phyloP scores from a whole-genome alignment of 1,139 yeast species.

The Magnusiomyces sp. region DNA sequence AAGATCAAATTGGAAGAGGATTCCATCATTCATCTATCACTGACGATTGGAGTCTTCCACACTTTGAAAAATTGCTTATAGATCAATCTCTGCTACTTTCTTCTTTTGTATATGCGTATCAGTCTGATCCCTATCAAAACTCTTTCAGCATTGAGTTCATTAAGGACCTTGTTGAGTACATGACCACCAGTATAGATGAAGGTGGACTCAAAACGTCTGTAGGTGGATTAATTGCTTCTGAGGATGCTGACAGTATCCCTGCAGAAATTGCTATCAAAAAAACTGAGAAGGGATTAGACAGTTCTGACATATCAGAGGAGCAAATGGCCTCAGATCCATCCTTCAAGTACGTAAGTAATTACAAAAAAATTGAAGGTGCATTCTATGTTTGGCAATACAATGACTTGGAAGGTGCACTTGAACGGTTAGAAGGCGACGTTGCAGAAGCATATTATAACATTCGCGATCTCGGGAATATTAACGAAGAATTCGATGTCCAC shows the following conservation, averaged over 20 bases:
- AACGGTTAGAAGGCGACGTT: conserved; percentile 28
- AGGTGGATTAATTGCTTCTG: conserved; percentile 29
- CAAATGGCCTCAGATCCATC: background rate
- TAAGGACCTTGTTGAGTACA: conserved; percentile 25
- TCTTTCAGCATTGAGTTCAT: conserved; percentile 18
- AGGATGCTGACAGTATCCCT: conserved; percentile 30
- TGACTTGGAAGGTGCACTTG: conserved; percentile 30
- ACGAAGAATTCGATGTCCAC: conserved; percentile 29
- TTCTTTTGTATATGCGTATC: conserved; percentile 29
- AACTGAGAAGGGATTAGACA: background rate
- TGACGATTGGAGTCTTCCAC: conserved; percentile 36
- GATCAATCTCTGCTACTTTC: conserved; percentile 33
- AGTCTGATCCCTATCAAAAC: conserved; percentile 11
- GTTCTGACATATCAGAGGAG: background rate
- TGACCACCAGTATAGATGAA: conserved; percentile 14
- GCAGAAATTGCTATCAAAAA: background rate
- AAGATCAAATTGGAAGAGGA: conserved; percentile 34
- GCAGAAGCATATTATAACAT: conserved; percentile 33
- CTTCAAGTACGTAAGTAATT: background rate
- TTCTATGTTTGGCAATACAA: conserved; percentile 32
- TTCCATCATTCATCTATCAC: conserved; percentile 35
- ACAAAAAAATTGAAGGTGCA: conserved; percentile 29
- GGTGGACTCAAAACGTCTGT: background rate
- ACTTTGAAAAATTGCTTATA: conserved; percentile 34
- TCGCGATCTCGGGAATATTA: conserved; percentile 32